Evolutionary conservation across 1,139 yeast species (phyloP), one percentile per base, ranked within the genome.

Genomic region (Pichia sp.): DNA sequence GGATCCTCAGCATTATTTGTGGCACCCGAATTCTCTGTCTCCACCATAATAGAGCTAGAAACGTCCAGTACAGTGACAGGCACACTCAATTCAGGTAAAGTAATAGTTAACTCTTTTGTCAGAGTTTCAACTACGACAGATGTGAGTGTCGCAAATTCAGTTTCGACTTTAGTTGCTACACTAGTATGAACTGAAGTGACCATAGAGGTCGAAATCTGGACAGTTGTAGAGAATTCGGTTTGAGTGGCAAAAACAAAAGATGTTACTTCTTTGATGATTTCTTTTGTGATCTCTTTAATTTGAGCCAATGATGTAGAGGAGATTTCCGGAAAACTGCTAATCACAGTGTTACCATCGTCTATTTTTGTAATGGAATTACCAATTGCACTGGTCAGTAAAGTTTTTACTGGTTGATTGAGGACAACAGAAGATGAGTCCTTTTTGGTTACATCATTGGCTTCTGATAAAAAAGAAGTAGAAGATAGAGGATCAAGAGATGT

Each of bases 201-300:
- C 11, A 43, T 11, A 10, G 50, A 34, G 8, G 49, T 54, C 2
- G 51, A 43, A n/a, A 49, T 42, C 47, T 41, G 45, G 13, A 43
- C 36, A 19, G 49, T 30, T 10, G 49, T 50, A 2, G 41, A 38
- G 31, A 40, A 10, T 4, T 50, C 41, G 6, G 43, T 52, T 52
- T 45, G 53, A 3, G 55, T 54, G 11, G 54, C 38, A 5, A 52
- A 42, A n/a, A 55, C 32, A 41, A 50, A 23, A 4, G 52, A 51
- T 16, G 56, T 57, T 11, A 58, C 29, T 44, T 58, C 59, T 36
- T 50, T 58, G 23, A 30, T 34, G 8, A 58, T 19, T 47, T 58
- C 61, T n/a, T 50, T 56, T 7, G 54, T 52, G n/a, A 52, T 19
- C 15, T 57, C 54, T 34, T 42, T 45, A 15, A 41, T 26, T n/a